A percentile compares a stretch with the other conserved stretches of the same genome.
Evolutionary conservation across 305 asterid species (phyloP).

Genomic region (Ajuga reptans): DNA sequence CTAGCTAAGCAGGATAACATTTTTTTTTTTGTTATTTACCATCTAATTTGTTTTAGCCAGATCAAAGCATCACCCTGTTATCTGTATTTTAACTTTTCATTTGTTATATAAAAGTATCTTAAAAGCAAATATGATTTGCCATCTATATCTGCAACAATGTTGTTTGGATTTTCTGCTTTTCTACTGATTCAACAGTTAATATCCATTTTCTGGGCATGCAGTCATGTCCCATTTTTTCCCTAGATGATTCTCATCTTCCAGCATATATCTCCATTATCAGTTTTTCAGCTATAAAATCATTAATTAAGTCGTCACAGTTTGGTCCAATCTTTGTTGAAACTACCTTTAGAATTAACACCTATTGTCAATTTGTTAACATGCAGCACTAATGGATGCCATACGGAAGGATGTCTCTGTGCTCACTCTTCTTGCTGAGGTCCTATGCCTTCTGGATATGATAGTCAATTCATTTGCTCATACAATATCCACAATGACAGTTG

Average conservation of each 20-base stretch:
- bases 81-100: not conserved
- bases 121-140: not conserved
- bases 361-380: constrained; percentile 26
- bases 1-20: not conserved
- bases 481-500: constrained; percentile 85
- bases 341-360: constrained; percentile 5
- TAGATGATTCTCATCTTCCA: constrained; percentile 1
- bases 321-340: constrained; percentile 18
- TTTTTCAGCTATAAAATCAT: not conserved
- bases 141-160: not conserved
- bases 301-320: not conserved
- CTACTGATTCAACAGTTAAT: not conserved
- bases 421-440: constrained; percentile 80
- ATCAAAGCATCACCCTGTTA: not conserved
- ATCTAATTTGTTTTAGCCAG: constrained; percentile 7
- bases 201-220: not conserved
- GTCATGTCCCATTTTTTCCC: constrained; percentile 8
- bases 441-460: constrained; percentile 93
- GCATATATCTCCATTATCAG: not conserved
- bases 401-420: constrained; percentile 74
- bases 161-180: not conserved
- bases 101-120: constrained; percentile 5
- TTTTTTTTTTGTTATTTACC: not conserved
- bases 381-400: constrained; percentile 74
- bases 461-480: constrained; percentile 94